phyloP scores from a whole-genome alignment of 179 eudicot genomes.

The Pouteria campechiana region DNA sequence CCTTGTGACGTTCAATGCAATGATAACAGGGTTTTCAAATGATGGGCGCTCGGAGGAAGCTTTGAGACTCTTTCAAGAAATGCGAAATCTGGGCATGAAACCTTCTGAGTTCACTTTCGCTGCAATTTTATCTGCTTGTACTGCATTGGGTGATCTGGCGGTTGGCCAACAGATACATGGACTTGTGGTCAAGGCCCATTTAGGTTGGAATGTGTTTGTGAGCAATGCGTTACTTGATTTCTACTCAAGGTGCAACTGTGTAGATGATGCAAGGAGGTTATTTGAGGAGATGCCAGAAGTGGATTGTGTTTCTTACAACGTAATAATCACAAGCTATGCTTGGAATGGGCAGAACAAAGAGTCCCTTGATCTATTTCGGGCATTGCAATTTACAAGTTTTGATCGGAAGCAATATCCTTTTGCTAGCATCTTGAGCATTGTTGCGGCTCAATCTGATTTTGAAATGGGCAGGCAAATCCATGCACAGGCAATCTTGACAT shows the following conservation, averaged over 20 bases:
- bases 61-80: constrained; percentile 32
- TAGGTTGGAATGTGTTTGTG: constrained; percentile 49
- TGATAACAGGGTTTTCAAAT: constrained; percentile 58
- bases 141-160: constrained; percentile 31
- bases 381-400: constrained; percentile 32
- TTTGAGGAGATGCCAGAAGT: constrained; percentile 52
- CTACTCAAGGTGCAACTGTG: constrained; percentile 42
- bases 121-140: constrained; percentile 42
- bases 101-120: constrained; percentile 86
- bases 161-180: constrained; percentile 54
- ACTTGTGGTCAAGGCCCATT: constrained; percentile 44
- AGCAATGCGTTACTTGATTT: constrained; percentile 69
- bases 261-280: constrained; percentile 29
- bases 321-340: constrained; percentile 49
- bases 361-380: constrained; percentile 36
- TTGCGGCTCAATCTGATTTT: constrained; percentile 27
- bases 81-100: constrained; percentile 46
- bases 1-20: constrained; percentile 56
- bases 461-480: constrained; percentile 68
- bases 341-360: constrained; percentile 40
- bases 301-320: constrained; percentile 69
- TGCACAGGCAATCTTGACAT: constrained; percentile 52
- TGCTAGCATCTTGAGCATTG: constrained; percentile 61
- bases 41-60: constrained; percentile 33
- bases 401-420: constrained; percentile 53